Evolutionary conservation across 306 rosid genomes (phyloP), one percentile per base, ranked within the genome.

Genomic region (Fragaria nilgerrensis): DNA sequence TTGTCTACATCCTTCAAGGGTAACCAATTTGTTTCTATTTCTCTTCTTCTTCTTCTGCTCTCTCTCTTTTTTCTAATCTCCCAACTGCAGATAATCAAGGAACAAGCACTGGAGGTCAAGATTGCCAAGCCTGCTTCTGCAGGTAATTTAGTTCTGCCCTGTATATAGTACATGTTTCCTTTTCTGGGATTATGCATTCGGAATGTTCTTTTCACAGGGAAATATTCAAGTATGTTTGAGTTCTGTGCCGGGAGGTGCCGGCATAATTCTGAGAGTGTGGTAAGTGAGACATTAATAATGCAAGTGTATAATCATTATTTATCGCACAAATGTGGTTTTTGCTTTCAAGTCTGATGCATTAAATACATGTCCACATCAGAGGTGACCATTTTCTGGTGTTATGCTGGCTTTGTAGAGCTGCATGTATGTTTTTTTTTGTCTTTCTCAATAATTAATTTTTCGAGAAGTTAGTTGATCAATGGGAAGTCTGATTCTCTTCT

Each of bases 261-360:
- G 71, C 98, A 94, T 85, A 94, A 93, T 78, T 90, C 98, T 66
- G 98, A 90, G 83, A 94, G 98, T 87, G 98, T 94, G 85, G 98
- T 94, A 85, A 86, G 95, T 78, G 59, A 74, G 62, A 43, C 73
- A 48, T 44, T 8, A 39, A 69, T 82, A 82, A 65, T 62, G 52
- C 36, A 41, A 68, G 74, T 9, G 13, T 52, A 74, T 76, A 9
- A 17, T 52, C 71, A 49, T 83, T 73, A 49, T 32, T 65, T 78
- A 71, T 12, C 1, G 12, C 8, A 19, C 69, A 29, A 10, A 45
- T 5, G 36, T 19, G n/a, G 29, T 70, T 67, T 74, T 13, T 15
- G 36, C 48, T 56, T 68, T 66, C 27, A 37, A 37, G 41, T 37
- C 37, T 61, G 36, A 61, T 61, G 66, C 19, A 4, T 25, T 50